Evolutionary conservation across 2,329 filamentous ascomycete species (phyloP).

Genomic region (Dactylonectria estremocensis): DNA sequence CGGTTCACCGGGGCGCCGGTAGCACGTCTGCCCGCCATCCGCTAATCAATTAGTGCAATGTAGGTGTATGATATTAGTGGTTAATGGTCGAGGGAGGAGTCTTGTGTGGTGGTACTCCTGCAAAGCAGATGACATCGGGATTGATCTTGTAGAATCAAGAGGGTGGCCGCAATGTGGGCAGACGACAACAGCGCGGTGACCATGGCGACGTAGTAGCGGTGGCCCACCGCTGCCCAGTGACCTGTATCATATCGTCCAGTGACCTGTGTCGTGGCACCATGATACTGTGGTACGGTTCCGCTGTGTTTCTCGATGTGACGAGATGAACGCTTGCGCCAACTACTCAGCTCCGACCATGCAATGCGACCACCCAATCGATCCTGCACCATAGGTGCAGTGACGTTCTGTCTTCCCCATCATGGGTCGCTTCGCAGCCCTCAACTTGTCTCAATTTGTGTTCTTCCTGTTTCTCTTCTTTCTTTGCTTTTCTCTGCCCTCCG

Average conservation of each 20-base stretch:
- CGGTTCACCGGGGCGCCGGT: neutral
- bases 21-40: neutral
- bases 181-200: no score
- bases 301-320: conserved; percentile 17
- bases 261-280: no score
- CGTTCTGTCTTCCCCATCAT: conserved; percentile 5
- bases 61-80: neutral
- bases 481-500: neutral
- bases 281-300: neutral
- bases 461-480: neutral
- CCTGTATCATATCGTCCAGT: no score
- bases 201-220: no score
- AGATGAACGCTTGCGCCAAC: conserved; percentile 1
- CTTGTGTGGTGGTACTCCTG: neutral
- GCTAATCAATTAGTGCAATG: neutral
- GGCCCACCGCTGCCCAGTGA: no score
- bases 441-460: neutral
- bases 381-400: neutral
- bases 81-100: neutral
- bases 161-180: no score
- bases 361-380: neutral
- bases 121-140: no score
- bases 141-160: no score
- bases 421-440: no score
- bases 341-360: neutral